These are phyloP conservation scores for Erythrobasidium hasegawianum DNA, from an alignment of 1,284 basidiomycete species.

Conservation along the genomic window DNA sequence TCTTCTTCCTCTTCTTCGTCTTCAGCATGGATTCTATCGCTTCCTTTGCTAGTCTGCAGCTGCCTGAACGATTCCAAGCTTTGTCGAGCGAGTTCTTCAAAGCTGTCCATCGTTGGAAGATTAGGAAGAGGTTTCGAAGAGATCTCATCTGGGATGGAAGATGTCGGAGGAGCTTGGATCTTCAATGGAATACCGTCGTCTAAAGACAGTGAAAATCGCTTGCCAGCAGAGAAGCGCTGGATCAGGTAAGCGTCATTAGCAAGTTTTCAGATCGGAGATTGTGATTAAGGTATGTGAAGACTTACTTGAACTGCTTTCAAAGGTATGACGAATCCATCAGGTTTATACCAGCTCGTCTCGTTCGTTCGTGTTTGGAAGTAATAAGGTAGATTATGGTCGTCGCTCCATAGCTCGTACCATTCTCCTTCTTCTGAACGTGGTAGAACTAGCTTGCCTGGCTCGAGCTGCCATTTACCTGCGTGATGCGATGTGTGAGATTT, in stretches of 20 bases:
- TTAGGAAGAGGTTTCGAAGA: not conserved
- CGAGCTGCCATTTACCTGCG: conserved; percentile 11
- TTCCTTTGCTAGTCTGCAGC: too few relatives aligned
- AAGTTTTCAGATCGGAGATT: too few relatives aligned
- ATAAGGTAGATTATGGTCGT: conserved; percentile 72
- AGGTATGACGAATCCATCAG: conserved; percentile 80
- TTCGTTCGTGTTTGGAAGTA: conserved; percentile 87
- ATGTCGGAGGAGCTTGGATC: conserved; percentile 1
- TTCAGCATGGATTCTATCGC: too few relatives aligned
- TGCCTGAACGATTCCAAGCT: not conserved
- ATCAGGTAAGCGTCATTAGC: too few relatives aligned
- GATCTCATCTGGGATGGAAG: not conserved
- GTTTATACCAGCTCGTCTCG: conserved; percentile 83
- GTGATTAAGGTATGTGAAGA: too few relatives aligned
- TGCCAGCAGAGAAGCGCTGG: conserved; percentile 24
- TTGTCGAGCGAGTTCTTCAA: not conserved
- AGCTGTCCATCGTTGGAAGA: conserved; percentile 6
- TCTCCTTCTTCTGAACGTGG: conserved; percentile 80
- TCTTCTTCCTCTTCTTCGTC: too few relatives aligned
- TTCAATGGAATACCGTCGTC: not conserved
- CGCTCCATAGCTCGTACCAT: conserved; percentile 91
- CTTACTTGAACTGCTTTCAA: conserved; percentile 72
- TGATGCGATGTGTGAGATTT: not conserved
- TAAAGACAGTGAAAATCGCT: conserved; percentile 20
- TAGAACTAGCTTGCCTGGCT: conserved; percentile 55